These are phyloP conservation scores for Apiospora kogelbergensis DNA, from an alignment of 2,329 filamentous ascomycete species.

Conservation along the genomic window DNA sequence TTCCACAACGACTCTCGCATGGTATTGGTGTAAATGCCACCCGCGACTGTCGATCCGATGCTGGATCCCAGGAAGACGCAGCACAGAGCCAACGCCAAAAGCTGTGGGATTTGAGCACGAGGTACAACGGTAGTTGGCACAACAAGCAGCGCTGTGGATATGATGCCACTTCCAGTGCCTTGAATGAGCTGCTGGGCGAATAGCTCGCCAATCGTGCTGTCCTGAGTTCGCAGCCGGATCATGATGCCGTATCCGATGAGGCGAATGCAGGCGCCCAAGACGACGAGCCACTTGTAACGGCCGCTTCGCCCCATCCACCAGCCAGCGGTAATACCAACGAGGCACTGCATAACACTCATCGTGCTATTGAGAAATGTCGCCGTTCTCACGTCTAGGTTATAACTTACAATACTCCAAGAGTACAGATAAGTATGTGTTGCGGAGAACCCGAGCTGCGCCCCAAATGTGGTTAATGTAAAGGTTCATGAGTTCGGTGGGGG, in stretches of 20 bases:
- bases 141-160: slow-evolving; percentile 42
- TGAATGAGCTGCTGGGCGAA: slow-evolving; percentile 49
- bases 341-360: slow-evolving; percentile 41
- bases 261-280: slow-evolving; percentile 40
- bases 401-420: slow-evolving; percentile 44
- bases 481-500: too few relatives aligned
- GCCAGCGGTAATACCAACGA: slow-evolving; percentile 40
- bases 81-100: slow-evolving; percentile 45
- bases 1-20: slow-evolving; percentile 37
- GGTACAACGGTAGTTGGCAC: slow-evolving; percentile 45
- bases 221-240: slow-evolving; percentile 45
- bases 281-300: slow-evolving; percentile 46
- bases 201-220: slow-evolving; percentile 44
- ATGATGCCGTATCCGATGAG: slow-evolving; percentile 50
- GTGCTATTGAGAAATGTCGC: slow-evolving; percentile 42
- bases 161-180: slow-evolving; percentile 46
- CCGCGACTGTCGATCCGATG: slow-evolving; percentile 42
- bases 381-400: slow-evolving; percentile 37
- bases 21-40: slow-evolving; percentile 49
- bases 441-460: slow-evolving; percentile 37
- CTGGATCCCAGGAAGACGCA: slow-evolving; percentile 40
- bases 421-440: slow-evolving; percentile 49
- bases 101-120: slow-evolving; percentile 45
- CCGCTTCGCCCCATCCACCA: slow-evolving; percentile 41
- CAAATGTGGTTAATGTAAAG: too few relatives aligned